A percentile compares a stretch with the other conserved stretches of the same genome.
phyloP scores from a whole-genome alignment of 1,139 yeast genomes.

The Pichia sp. region DNA sequence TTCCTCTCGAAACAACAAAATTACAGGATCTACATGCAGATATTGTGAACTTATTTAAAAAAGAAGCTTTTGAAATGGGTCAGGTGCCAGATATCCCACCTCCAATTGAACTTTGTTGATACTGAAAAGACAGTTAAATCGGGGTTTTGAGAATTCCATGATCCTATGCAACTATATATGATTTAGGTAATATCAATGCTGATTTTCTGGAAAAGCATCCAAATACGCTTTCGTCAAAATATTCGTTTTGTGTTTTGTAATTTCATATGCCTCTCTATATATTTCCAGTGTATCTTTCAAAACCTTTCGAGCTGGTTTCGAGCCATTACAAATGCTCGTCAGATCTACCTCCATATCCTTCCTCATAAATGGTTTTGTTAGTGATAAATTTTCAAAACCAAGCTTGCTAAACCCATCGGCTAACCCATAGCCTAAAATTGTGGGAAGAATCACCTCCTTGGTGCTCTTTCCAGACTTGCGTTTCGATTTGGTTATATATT shows the following conservation, averaged over 20 bases:
- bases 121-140: not conserved
- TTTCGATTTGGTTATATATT: slow-evolving; percentile 49
- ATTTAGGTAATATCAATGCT: too few relatives aligned
- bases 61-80: slow-evolving; percentile 50
- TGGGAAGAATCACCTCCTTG: slow-evolving; percentile 54
- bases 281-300: slow-evolving; percentile 45
- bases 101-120: slow-evolving; percentile 42
- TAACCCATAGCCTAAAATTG: slow-evolving; percentile 76
- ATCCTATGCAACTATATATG: too few relatives aligned
- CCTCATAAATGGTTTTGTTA: slow-evolving; percentile 85
- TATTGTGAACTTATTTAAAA: slow-evolving; percentile 42
- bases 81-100: slow-evolving; percentile 76
- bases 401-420: slow-evolving; percentile 84
- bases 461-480: slow-evolving; percentile 27
- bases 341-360: slow-evolving; percentile 66
- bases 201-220: slow-evolving; percentile 1
- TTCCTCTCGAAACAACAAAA: slow-evolving; percentile 27
- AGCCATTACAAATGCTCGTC: slow-evolving; percentile 62
- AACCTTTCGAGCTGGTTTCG: slow-evolving; percentile 44
- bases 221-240: slow-evolving; percentile 7
- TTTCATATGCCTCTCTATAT: slow-evolving; percentile 51
- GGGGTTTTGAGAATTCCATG: too few relatives aligned
- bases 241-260: slow-evolving; percentile 6
- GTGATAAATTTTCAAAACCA: slow-evolving; percentile 60
- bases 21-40: slow-evolving; percentile 34